Conservation (phyloP, 495 filamentous ascomycete genomes). For the Tetracladium marchalianum region DNA sequence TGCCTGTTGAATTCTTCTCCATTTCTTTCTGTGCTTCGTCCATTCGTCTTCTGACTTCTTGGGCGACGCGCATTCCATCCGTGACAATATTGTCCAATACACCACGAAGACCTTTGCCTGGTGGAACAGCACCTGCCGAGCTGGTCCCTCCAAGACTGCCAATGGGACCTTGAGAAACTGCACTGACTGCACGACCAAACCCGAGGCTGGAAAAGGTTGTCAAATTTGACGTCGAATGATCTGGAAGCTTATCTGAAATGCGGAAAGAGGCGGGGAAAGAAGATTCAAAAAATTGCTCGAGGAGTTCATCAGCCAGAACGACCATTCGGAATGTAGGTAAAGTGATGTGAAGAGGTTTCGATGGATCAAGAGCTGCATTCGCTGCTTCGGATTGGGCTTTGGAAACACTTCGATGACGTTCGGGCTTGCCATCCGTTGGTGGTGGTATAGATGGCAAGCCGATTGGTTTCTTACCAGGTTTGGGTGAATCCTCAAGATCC, state of each 20-base stretch:
- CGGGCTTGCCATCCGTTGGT: not conserved
- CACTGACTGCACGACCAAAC: slow-evolving; percentile 31
- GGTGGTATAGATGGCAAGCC: slow-evolving; percentile 8
- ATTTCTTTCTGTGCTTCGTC: slow-evolving; percentile 85
- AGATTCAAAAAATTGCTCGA: slow-evolving; percentile 93
- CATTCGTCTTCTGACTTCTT: slow-evolving; percentile 81
- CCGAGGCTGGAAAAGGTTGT: slow-evolving; percentile 71
- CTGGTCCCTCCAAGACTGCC: slow-evolving; percentile 24
- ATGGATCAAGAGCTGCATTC: slow-evolving; percentile 84
- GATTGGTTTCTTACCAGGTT: slow-evolving; percentile 12
- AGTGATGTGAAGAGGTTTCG: slow-evolving; percentile 88
- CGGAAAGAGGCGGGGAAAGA: slow-evolving; percentile 58
- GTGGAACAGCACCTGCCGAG: slow-evolving; percentile 30
- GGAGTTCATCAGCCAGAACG: slow-evolving; percentile 85
- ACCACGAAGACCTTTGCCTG: slow-evolving; percentile 73
- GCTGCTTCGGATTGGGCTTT: slow-evolving; percentile 51
- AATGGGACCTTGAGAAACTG: slow-evolving; percentile 18
- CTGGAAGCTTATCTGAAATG: slow-evolving; percentile 35
- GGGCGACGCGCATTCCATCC: slow-evolving; percentile 90
- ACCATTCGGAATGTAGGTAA: slow-evolving; percentile 99
- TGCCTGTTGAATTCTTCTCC: slow-evolving; percentile 60
- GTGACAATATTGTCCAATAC: slow-evolving; percentile 95
- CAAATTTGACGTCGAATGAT: slow-evolving; percentile 46
- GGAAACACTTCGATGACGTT: slow-evolving; percentile 29
- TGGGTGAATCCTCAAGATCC: slow-evolving; percentile 26